These are phyloP conservation scores for Fonsecaea pedrosoi DNA, from an alignment of 2,329 filamentous ascomycete species.

Conservation along the genomic window DNA sequence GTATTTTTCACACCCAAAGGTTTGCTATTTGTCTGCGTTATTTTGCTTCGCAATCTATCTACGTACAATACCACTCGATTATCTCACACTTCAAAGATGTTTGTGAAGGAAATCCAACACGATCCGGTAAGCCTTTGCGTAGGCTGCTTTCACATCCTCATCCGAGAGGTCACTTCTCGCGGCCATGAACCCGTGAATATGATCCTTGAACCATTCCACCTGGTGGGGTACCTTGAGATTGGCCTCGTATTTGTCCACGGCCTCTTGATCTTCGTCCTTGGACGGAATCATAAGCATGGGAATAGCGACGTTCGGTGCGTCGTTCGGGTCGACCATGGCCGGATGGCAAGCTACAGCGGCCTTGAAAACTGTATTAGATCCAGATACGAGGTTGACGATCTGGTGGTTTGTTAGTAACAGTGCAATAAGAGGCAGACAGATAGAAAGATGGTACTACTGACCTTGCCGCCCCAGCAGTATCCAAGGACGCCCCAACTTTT, in stretches of 20 bases:
- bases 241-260: conserved; percentile 49
- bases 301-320: conserved; percentile 62
- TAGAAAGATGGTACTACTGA: conserved; percentile 22
- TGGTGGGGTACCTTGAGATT: conserved; percentile 50
- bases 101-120: conserved; percentile 51
- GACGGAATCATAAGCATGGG: conserved; percentile 65
- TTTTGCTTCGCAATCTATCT: not conserved
- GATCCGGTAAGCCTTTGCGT: conserved; percentile 53
- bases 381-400: conserved; percentile 59
- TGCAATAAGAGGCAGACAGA: not conserved
- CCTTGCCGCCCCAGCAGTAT: conserved; percentile 65
- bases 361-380: conserved; percentile 64
- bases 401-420: conserved; percentile 9
- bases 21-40: not conserved
- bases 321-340: conserved; percentile 66
- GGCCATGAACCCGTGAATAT: conserved; percentile 58
- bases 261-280: conserved; percentile 63
- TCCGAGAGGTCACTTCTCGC: conserved; percentile 51
- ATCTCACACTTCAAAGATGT: conserved; percentile 43
- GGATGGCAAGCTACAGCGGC: conserved; percentile 64
- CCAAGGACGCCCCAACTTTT: conserved; percentile 66
- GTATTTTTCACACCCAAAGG: not conserved
- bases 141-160: conserved; percentile 50
- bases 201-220: conserved; percentile 53
- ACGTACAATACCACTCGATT: not conserved